Percentiles rank a stretch among this genome's conserved stretches.
Conservation (phyloP, 2,329 filamentous ascomycete genomes). For the Coleophoma crateriformis region DNA sequence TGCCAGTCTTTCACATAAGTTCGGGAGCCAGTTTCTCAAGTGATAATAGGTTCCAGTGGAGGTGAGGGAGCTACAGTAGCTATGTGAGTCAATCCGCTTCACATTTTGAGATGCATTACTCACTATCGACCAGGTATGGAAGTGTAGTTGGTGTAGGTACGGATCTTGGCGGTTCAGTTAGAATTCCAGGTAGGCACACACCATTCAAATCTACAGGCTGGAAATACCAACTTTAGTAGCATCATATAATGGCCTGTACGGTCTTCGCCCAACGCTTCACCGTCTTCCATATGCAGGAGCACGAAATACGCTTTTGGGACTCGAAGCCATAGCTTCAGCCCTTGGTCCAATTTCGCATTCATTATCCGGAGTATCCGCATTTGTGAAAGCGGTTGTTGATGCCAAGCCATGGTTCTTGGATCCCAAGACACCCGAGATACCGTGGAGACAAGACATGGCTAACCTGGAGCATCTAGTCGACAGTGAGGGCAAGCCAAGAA, state of each 20-base stretch:
- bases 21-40: background rate
- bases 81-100: background rate
- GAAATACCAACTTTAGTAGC: background rate
- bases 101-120: background rate
- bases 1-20: background rate
- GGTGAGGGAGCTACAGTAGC: background rate
- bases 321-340: slow-evolving; percentile 24
- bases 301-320: slow-evolving; percentile 22
- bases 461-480: slow-evolving; percentile 12
- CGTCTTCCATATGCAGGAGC: slow-evolving; percentile 25
- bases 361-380: slow-evolving; percentile 22
- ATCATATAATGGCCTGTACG: slow-evolving; percentile 23
- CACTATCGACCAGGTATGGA: background rate
- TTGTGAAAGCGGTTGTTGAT: slow-evolving; percentile 23
- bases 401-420: slow-evolving; percentile 24
- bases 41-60: background rate
- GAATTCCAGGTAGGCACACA: background rate
- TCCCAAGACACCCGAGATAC: slow-evolving; percentile 26
- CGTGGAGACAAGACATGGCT: slow-evolving; percentile 33
- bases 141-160: background rate
- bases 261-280: slow-evolving; percentile 1
- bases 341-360: slow-evolving; percentile 26
- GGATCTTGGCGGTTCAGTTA: background rate
- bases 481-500: slow-evolving; percentile 14
- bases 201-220: background rate